A percentile compares a stretch with the other conserved stretches of the same genome.
Evolutionary conservation across 106 monocot genomes (phyloP).

Genomic region (Phalaenopsis aphrodite): DNA sequence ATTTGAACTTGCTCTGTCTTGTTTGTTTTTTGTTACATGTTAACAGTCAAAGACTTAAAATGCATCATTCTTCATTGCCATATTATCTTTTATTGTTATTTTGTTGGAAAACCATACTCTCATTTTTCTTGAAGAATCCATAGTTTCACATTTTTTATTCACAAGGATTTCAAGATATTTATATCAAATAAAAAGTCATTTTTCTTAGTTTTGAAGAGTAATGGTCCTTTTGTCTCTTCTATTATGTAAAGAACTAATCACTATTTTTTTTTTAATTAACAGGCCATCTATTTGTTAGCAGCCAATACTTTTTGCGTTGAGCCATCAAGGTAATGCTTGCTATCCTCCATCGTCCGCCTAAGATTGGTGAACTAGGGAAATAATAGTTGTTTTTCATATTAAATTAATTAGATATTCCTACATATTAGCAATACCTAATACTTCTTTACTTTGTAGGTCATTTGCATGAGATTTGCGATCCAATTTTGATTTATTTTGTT

Average conservation of each 20-base stretch:
- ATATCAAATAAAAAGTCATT: neutral
- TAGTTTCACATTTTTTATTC: too few species aligned
- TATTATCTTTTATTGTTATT: too few species aligned
- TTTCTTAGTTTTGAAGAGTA: neutral
- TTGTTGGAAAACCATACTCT: too few species aligned
- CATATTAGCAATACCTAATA: neutral
- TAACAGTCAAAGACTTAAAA: too few species aligned
- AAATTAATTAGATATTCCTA: neutral
- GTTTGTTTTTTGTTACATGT: too few species aligned
- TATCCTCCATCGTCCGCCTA: neutral
- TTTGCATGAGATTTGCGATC: too few species aligned
- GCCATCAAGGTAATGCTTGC: slow-evolving; percentile 57
- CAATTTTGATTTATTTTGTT: neutral
- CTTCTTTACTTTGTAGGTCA: neutral
- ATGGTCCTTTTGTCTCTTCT: neutral
- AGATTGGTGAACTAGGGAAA: neutral
- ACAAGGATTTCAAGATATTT: too few species aligned
- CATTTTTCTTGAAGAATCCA: too few species aligned
- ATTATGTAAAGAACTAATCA: neutral
- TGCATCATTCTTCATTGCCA: too few species aligned
- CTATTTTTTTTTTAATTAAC: slow-evolving; percentile 13
- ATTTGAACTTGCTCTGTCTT: too few species aligned
- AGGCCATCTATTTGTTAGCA: slow-evolving; percentile 94
- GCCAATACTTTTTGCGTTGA: slow-evolving; percentile 73
- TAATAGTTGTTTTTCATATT: neutral